Evolutionary conservation across 2,329 filamentous ascomycete species (phyloP), one percentile per base, ranked within the genome.

Genomic region (Colletotrichum endophyticum): DNA sequence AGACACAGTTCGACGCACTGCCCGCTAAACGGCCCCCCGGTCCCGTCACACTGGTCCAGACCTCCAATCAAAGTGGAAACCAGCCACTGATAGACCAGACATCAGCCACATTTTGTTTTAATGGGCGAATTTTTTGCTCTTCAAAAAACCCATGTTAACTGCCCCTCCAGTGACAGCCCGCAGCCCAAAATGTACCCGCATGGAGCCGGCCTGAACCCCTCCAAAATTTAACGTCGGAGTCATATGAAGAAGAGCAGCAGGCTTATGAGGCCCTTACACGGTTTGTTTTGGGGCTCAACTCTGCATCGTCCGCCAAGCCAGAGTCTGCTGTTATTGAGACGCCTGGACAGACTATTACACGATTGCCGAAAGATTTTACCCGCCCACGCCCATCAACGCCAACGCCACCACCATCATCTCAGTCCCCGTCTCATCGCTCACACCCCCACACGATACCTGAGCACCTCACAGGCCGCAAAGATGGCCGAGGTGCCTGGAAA

Each of bases 401-500:
- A 59, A 34, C 61, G 30, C 63, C 62, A 68, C 61, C 61, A 59
- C 44, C 61, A 30, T 12, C 25, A 61, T 62, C 62, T 64, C 44
- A 59, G 27, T n/a, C 32, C 39, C 22, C 61, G 22, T 56, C 59
- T 73, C 73, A 36, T 28, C 19, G 25, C 64, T 30, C 32, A 36
- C 56, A 32, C 44, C 22, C 34, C 28, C n/a, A 25, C 25, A 44
- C 70, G 70, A 49, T 28, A 34, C n/a, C 27, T 71, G 22, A 75
- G 72, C 72, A 75, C 66, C 64, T 59, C 44, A 36, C 3, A 56
- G 32, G 6, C 44, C 57, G 49, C 73, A 57, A 75, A 36, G 28
- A 81, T 81, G 79, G 66, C 77, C 27, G 78, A 82, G 34, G 32
- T n/a, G 56, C n/a, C 30, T 25, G 70, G 70, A 25, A 86, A 87